These are phyloP conservation scores for Urtica urens DNA, from an alignment of 306 rosid genomes.

Conservation along the genomic window DNA sequence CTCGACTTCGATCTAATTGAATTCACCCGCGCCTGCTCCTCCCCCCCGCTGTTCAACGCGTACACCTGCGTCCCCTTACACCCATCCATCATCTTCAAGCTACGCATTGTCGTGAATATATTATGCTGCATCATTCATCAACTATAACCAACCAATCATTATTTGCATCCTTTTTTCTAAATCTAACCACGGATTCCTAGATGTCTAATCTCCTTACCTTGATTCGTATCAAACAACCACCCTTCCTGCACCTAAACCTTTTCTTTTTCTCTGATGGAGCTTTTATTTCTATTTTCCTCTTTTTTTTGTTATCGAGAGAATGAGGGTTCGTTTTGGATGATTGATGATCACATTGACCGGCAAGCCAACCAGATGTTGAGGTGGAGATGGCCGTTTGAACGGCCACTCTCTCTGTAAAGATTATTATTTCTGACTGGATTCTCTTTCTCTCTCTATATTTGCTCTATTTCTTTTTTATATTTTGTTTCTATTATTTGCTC, in stretches of 20 bases:
- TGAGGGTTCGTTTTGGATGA: neutral
- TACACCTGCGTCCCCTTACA: conserved; percentile 67
- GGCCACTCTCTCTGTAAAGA: conserved; percentile 19
- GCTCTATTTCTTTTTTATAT: neutral
- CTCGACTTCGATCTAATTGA: conserved; percentile 32
- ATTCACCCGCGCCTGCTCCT: conserved; percentile 22
- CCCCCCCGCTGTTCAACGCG: conserved; percentile 34
- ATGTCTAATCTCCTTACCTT: no score
- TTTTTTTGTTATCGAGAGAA: conserved; percentile 2
- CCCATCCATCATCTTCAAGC: conserved; percentile 73
- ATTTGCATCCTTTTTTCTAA: no score
- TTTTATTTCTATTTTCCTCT: conserved; percentile 6
- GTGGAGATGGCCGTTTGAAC: conserved; percentile 37
- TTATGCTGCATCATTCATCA: conserved; percentile 72
- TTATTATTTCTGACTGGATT: neutral
- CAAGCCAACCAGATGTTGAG: conserved; percentile 25
- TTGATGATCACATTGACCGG: conserved; percentile 8
- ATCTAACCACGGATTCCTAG: no score
- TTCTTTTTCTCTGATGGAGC: neutral
- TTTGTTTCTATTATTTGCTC: no score
- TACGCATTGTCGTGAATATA: conserved; percentile 59
- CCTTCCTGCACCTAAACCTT: no score
- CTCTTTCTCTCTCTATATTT: conserved; percentile 3
- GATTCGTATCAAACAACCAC: no score
- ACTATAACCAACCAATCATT: no score